phyloP scores from a whole-genome alignment of 2,329 filamentous ascomycete genomes.

The Aschersonia sp. region DNA sequence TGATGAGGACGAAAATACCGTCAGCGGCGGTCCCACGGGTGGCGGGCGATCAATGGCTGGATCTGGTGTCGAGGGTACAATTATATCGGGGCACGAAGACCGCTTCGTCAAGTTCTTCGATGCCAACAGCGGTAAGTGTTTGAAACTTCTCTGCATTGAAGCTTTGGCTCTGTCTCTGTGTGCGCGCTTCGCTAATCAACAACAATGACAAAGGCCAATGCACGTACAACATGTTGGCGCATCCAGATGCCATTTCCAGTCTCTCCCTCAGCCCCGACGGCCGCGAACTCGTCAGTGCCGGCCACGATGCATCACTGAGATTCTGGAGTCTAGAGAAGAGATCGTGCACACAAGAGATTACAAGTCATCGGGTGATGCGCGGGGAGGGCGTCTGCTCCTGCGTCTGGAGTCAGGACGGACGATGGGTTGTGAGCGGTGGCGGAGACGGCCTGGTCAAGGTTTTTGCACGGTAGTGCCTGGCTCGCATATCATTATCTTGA shows the following conservation, averaged over 20 bases:
- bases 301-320: constrained; percentile 86
- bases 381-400: constrained; percentile 91
- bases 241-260: constrained; percentile 83
- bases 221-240: constrained; percentile 96
- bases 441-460: constrained; percentile 96
- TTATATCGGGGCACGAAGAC: constrained; percentile 95
- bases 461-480: constrained; percentile 39
- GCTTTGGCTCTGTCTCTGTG: too few species aligned
- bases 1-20: constrained; percentile 60
- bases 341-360: constrained; percentile 89
- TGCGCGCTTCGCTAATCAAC: too few species aligned
- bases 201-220: constrained; percentile 63
- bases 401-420: constrained; percentile 89
- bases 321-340: constrained; percentile 98
- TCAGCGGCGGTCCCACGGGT: constrained; percentile 59
- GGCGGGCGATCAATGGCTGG: constrained; percentile 50
- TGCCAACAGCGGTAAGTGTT: constrained; percentile 82
- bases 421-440: constrained; percentile 87
- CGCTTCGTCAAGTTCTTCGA: constrained; percentile 95
- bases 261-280: constrained; percentile 88
- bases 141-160: neutral
- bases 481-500: neutral
- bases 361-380: constrained; percentile 83
- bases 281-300: constrained; percentile 85
- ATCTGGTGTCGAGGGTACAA: constrained; percentile 76